Evolutionary conservation across 2,329 filamentous ascomycete genomes (phyloP).

Genomic region (Fulvia fulva): DNA sequence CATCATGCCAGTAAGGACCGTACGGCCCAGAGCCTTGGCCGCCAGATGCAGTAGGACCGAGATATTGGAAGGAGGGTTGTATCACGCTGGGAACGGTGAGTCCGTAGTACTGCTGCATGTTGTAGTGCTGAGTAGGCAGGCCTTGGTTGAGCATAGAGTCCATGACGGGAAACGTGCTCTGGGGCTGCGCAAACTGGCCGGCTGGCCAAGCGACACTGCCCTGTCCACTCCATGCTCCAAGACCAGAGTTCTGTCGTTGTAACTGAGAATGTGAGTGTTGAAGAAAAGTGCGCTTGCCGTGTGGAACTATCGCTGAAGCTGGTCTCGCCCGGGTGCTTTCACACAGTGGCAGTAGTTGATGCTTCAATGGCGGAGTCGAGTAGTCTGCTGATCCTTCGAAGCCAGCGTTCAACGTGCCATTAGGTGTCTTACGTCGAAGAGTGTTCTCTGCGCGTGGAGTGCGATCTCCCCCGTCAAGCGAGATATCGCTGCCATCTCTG

Average conservation of each 20-base stretch:
- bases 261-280: conserved; percentile 31
- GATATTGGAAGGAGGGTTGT: conserved; percentile 56
- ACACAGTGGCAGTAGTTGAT: conserved; percentile 68
- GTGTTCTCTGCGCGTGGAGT: conserved; percentile 61
- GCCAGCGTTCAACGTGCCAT: conserved; percentile 84
- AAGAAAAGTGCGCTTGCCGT: conserved; percentile 28
- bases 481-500: conserved; percentile 14
- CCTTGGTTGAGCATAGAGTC: conserved; percentile 59
- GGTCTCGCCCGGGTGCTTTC: conserved; percentile 24
- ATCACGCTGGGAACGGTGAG: conserved; percentile 56
- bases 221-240: conserved; percentile 13
- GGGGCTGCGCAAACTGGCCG: conserved; percentile 19
- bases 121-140: conserved; percentile 41
- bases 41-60: conserved; percentile 57
- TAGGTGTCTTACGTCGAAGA: conserved; percentile 86
- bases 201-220: conserved; percentile 9
- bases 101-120: conserved; percentile 33
- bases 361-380: conserved; percentile 57
- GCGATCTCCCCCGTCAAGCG: conserved; percentile 25
- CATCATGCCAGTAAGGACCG: conserved; percentile 62
- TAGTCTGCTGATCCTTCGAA: conserved; percentile 69
- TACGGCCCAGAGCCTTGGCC: conserved; percentile 53
- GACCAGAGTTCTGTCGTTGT: conserved; percentile 21
- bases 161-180: conserved; percentile 44
- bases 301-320: conserved; percentile 33